Base-by-base conservation (phyloP, 2,329 filamentous ascomycete genomes). In the Helminthosporium solani region DNA sequence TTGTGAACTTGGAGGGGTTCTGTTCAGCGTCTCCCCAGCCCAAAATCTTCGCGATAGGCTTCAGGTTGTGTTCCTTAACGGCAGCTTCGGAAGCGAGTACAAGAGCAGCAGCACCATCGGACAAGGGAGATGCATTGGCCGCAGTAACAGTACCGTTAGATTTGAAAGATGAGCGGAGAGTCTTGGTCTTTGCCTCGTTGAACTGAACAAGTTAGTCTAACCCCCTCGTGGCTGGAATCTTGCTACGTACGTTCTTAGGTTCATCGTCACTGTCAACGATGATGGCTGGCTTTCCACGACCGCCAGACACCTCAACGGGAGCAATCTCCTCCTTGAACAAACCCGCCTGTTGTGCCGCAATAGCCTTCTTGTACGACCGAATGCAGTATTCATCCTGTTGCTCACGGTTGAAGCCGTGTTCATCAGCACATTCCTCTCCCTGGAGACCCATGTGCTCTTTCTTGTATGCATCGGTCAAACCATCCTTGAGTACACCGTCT, bases 321-420 rank as follows among this genome's bases (percentile, higher is more conserved):
- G 85, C 84, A 64, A 99, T 99, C 77, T 99, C 94, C 50, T 80
- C 78, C 59, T 81, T 79, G 76, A 99, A 96, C 61, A 84, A 76
- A 51, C 91, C 92, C 36, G 82, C 83, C 69, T 88, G 87, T 49
- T 88, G 86, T 43, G 94, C 90, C 48, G 84, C 84, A 74, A 94
- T 89, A 33, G 92, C 94, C 77, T 90, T 92, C 77, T 96, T 85
- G 78, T 99, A 99, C 44, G 88, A 88, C 66, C 85, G 84, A 70
- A 99, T 96, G 71, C 92, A 94, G 75, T 97, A 99, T 50, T 91
- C 87, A 69, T 99, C 94, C 78, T 96, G 92, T 61, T 86, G 79
- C 74, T 92, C 87, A 60, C 94, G 85, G 66, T 79, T 82, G 74
- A 99, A 83, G 52, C 75, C 79, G 75, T 97, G 83, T 64, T 96